Evolutionary conservation across 2,329 filamentous ascomycete species (phyloP).

Genomic region (Pseudonectria foliicola): DNA sequence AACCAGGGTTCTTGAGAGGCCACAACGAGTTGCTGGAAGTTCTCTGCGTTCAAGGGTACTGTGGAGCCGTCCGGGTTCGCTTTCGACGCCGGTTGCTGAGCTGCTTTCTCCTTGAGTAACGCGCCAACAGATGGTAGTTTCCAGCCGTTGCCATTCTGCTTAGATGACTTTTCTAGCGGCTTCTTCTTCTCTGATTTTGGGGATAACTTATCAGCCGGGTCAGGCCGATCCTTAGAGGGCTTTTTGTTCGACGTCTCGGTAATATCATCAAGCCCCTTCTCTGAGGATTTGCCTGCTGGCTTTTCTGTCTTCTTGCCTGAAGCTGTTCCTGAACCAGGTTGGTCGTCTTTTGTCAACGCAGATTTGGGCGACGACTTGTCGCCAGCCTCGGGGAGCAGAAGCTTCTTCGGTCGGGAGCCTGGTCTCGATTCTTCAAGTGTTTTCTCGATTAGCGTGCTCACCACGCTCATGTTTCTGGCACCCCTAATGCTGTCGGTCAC

Average conservation of each 20-base stretch:
- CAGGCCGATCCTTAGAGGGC: too few relatives aligned
- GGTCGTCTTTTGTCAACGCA: background rate
- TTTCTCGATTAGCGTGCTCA: conserved; percentile 69
- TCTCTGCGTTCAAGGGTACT: conserved; percentile 70
- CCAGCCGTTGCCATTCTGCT: conserved; percentile 23
- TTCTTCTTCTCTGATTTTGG: conserved; percentile 17
- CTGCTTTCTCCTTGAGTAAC: conserved; percentile 27
- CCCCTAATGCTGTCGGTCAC: conserved; percentile 57
- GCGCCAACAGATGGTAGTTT: conserved; percentile 24
- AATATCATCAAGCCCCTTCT: conserved; percentile 12
- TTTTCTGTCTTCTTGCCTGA: conserved; percentile 5
- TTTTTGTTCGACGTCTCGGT: conserved; percentile 21
- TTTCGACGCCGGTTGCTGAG: conserved; percentile 42
- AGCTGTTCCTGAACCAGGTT: background rate
- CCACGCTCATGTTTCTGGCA: conserved; percentile 54
- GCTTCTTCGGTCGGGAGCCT: conserved; percentile 63
- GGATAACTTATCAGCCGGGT: conserved; percentile 17
- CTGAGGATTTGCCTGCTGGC: background rate
- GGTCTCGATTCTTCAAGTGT: conserved; percentile 72
- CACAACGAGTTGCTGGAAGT: conserved; percentile 78
- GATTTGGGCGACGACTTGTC: conserved; percentile 40
- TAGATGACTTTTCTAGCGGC: conserved; percentile 4
- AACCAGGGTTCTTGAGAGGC: conserved; percentile 92
- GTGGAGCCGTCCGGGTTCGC: conserved; percentile 74
- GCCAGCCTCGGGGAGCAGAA: conserved; percentile 65